Base-by-base conservation (phyloP, 2,329 filamentous ascomycete species). In the Pseudogymnoascus sp. region DNA sequence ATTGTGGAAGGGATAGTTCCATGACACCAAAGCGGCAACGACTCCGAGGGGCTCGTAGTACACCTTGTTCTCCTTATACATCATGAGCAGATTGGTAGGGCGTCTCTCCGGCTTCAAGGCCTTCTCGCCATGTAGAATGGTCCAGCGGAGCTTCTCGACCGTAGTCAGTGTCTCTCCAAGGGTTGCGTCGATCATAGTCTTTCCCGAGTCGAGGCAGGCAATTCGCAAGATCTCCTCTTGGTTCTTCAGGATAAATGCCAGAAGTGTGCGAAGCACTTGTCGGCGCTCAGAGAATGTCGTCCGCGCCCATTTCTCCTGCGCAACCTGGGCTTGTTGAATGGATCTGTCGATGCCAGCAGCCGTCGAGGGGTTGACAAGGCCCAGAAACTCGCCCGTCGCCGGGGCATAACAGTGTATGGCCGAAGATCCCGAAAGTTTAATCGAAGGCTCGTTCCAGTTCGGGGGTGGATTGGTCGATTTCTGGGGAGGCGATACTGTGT, bases 1-100 rank as follows among this genome's bases (percentile, higher is more conserved):
- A 76, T 99, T 99, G 78, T 99, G 95, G 76, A 97, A 96, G 50
- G 91, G 87, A 74, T 92, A 97, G 79, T 99, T 99, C 95, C 95
- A 99, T 73, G 90, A 95, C 47, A 99, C 91, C 62, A 93, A 88
- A 17, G 95, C 93, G 10, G 91, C 88, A 5, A 99, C 90, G 36
- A 99, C 91, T 15, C 95, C 95, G 19, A 97, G 79, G 13, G 95
- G 93, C 76, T 99, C 93, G 76, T 96, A 99, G 60, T 84, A 79
- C 28, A 99, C 92, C 66, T 87, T 88, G 73, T 97, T 97, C 74
- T 84, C 86, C 82, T 99, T 99, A 78, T 97, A 97, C 77, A 87
- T 85, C 91, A 99, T 96, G 67, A 99, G 83, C 53, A 96, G 81
- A 75, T 96, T 97, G 1, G 92, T 96, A 4, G 93, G 91, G 62